Evolutionary conservation across 306 rosid genomes (phyloP).

Genomic region (Cicer bijugum): DNA sequence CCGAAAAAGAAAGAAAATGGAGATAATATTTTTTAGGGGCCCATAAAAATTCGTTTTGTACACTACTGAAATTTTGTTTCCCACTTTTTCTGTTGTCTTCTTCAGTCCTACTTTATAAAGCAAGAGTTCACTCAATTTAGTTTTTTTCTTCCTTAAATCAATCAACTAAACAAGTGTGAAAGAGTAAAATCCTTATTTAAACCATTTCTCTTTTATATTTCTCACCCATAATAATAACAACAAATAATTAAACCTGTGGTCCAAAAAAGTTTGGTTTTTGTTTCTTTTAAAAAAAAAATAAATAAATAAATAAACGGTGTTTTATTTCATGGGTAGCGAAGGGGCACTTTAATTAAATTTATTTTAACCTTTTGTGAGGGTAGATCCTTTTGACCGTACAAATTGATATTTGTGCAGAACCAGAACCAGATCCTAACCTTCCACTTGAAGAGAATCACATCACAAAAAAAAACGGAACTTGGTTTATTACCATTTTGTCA

Average conservation of each 20-base stretch:
- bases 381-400: slow-evolving; percentile 39
- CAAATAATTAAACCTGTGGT: slow-evolving; percentile 21
- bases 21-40: slow-evolving; percentile 41
- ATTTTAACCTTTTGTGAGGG: slow-evolving; percentile 37
- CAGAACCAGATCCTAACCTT: slow-evolving; percentile 51
- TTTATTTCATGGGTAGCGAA: slow-evolving; percentile 38
- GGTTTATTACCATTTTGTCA: slow-evolving; percentile 30
- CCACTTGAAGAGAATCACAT: slow-evolving; percentile 41
- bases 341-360: background rate
- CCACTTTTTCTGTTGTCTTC: slow-evolving; percentile 18
- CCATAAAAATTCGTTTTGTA: slow-evolving; percentile 45
- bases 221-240: background rate
- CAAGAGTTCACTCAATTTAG: slow-evolving; percentile 11
- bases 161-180: slow-evolving; percentile 10
- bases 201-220: background rate
- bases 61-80: slow-evolving; percentile 4
- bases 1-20: background rate
- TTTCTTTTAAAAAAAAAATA: no score
- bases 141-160: background rate
- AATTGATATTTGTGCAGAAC: slow-evolving; percentile 10
- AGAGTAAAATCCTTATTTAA: background rate
- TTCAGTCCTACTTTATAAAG: slow-evolving; percentile 7
- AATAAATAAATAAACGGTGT: no score
- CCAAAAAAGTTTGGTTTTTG: background rate
- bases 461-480: slow-evolving; percentile 34